Evolutionary conservation across 2,329 filamentous ascomycete species (phyloP), one percentile per base, ranked within the genome.

Genomic region (Microcyclospora tardicrescens): DNA sequence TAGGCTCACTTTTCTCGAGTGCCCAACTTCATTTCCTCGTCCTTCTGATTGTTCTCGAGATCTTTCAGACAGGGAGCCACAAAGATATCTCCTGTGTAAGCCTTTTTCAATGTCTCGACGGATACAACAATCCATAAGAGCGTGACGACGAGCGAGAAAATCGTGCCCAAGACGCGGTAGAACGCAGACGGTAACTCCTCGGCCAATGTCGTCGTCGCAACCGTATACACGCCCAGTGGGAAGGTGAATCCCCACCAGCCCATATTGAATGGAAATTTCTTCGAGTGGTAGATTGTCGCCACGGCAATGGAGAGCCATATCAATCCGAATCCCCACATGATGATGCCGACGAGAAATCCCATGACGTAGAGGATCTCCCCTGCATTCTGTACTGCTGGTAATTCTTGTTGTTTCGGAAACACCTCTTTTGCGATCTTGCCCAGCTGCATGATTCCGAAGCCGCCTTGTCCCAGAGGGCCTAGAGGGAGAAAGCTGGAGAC

Each of bases 401-500:
- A 53, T 28, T 62, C 55, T 8, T 56, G 39, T 1, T 57, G 61
- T 28, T 54, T 40, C 2, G 61, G 57, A 37, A 71, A 62, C 3
- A 69, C 45, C 11, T 45, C 46, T 31, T 58, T 56, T 10, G 62
- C 61, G 2, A 68, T 61, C 27, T 61, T 62, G 1, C 63, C 64
- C 19, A 72, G 60, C 32, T 65, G 61, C 45, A 69, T 60, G 24
- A 79, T 72, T 1, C n/a, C 40, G 34, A 42, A 42, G 16, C 40
- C 37, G 40, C 41, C 54, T 58, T 53, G 60, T 42, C 36, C 3
- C 41, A 81, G 59, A 0, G 79, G 77, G 0, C 79, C 77, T 0
- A 83, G 63, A 1, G 79, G 79, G 0, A 84, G 60, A 47, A 83
- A 80, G 6, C 75, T 72, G 2, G 73, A 79, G 9, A 82, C 77